Base-by-base conservation (phyloP, 345 rosid genomes). In the Schrenkiella parvula region DNA sequence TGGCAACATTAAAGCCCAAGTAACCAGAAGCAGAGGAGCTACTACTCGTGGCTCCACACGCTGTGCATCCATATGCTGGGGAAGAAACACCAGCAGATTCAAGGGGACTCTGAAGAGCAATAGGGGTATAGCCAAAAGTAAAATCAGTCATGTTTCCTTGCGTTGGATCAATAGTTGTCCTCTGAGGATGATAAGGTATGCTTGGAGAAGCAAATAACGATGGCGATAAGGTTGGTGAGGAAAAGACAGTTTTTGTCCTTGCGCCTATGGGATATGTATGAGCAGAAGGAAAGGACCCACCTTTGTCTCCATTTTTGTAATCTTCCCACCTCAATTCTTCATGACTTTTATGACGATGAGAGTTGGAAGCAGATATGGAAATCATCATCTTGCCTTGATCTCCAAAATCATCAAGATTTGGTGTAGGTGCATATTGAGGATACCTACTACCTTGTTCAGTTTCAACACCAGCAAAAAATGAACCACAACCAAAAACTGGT, bases 21-120 rank as follows among this genome's bases (percentile, higher is more conserved):
- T 41, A 5, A 51, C 44, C 43, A 14, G 46, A 72, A 72, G 63
- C 21, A 63, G 64, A 63, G 37, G 70, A 15, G 64, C 55, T 63
- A 72, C 35, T 63, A 72, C 35, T 63, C 21, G 38, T 63, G 52
- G 76, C 63, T 62, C 69, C 76, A 63, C 76, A 71, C 9, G 76
- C 70, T 1, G 70, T 62, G 54, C 70, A 72, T 42, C 69, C 46
- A 2, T 23, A 52, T 50, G 43, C 5, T 71, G 62, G 34, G 35
- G 64, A 34, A 53, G 70, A 29, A 29, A 71, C 42, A 50, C 8
- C 21, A 18, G 21, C 10, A 7, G 41, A 58, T 29, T 28, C 54
- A 54, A 18, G 54, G 22, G 72, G 72, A 41, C 63, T 18, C 62
- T 67, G 52, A 53, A 13, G 26, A 66, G 5, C 37, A 47, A 1